phyloP scores from a whole-genome alignment of 192 early-diverging fungal species.

The Umbelopsis isabellina region DNA sequence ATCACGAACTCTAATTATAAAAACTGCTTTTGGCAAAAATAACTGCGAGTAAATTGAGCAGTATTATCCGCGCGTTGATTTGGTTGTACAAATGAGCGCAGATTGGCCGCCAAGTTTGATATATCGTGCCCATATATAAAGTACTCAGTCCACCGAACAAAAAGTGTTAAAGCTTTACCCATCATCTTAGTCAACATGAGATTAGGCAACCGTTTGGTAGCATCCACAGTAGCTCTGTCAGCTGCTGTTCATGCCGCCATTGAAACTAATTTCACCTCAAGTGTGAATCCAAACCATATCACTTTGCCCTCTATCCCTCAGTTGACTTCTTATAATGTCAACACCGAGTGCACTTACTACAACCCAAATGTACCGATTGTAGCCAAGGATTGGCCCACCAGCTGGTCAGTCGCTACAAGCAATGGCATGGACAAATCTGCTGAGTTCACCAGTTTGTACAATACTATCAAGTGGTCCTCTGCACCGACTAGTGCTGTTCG shows the following conservation, averaged over 20 bases:
- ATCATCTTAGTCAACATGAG: too few species aligned
- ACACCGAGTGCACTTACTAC: slow-evolving; percentile 34
- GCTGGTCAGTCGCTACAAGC: slow-evolving; percentile 37
- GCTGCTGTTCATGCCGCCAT: neutral
- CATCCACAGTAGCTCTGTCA: neutral
- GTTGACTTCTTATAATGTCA: slow-evolving; percentile 35
- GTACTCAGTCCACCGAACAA: too few species aligned
- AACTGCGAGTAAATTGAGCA: too few species aligned
- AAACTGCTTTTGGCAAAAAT: too few species aligned
- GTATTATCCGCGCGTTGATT: too few species aligned
- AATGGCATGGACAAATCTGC: slow-evolving; percentile 40
- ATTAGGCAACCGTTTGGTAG: too few species aligned
- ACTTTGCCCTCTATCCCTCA: slow-evolving; percentile 36
- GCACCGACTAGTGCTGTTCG: slow-evolving; percentile 42
- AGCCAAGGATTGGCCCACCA: slow-evolving; percentile 33
- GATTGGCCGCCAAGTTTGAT: too few species aligned
- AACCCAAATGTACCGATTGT: slow-evolving; percentile 20
- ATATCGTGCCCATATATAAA: too few species aligned
- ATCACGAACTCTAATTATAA: too few species aligned
- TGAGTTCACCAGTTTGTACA: slow-evolving; percentile 43
- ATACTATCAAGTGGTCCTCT: slow-evolving; percentile 44
- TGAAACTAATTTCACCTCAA: slow-evolving; percentile 15
- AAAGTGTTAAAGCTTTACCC: too few species aligned
- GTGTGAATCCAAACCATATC: slow-evolving; percentile 36
- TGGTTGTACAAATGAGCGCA: too few species aligned